Base-by-base conservation (phyloP, 1,284 basidiomycete species). In the Ganoderma lucidum region DNA sequence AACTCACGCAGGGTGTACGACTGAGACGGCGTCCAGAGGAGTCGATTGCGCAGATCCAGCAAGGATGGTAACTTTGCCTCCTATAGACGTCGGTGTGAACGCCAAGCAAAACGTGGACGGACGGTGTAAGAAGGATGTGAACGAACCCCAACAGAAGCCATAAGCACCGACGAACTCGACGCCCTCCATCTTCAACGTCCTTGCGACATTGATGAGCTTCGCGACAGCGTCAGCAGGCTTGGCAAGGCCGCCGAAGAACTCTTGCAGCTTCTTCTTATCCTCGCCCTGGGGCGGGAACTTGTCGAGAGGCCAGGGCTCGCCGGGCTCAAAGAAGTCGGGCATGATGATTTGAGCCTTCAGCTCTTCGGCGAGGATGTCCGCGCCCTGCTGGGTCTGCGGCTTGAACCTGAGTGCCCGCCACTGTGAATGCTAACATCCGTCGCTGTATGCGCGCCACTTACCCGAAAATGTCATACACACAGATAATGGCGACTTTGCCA, bases 401-500 rank as follows among this genome's bases (percentile, higher is more conserved):
- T 84, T 87, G 80, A 81, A 86, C 8, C 86, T 86, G 32, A 44
- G 59, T 3, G 19, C 35, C 15, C 73, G 30, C n/a, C 14, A 12
- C 23, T 5, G 48, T 23, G n/a, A 28, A 28, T 61, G 41, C 23
- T 14, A 14, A 71, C 62, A 68, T 70, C 6, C 6, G 2, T 2
- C 19, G 1, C 12, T 8, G 14, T 41, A 71, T 59, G 69, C 67
- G 42, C 67, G 42, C 70, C 51, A 74, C 81, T 65, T 65, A 89
- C 83, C 89, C 90, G 73, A 92, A 91, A 74, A 91, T 90, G 76
- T 92, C 90, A 73, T 84, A 91, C 59, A 90, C 84, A 69, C 85
- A 86, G 63, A 91, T 80, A 55, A 91, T 81, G 10, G 88, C 88
- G 65, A 84, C 83, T 59, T 84, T 80, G 63, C 83, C 83, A 28